Conservation (phyloP, 495 filamentous ascomycete species). For the Daldinia bambusicola region DNA sequence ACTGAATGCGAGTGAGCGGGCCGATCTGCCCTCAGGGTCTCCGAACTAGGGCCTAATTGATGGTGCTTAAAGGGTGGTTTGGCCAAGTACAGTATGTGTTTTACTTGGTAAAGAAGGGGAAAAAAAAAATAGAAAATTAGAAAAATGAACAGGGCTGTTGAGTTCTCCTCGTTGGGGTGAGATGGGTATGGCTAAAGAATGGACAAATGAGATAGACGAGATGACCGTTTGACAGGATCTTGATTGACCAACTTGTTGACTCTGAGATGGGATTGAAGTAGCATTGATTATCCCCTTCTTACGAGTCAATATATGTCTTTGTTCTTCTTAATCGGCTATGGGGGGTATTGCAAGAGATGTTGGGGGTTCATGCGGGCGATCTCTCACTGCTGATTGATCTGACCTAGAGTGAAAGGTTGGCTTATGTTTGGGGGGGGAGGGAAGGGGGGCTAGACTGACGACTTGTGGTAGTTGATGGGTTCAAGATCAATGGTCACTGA, state of each 20-base stretch:
- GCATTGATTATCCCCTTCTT: conserved; percentile 30
- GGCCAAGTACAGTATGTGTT: conserved; percentile 14
- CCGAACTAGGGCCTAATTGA: conserved; percentile 36
- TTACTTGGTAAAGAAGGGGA: conserved; percentile 15
- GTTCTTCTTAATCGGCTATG: conserved; percentile 17
- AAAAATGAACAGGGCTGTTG: conserved; percentile 9
- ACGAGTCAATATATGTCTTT: conserved; percentile 15
- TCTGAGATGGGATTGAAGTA: conserved; percentile 10
- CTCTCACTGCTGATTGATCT: not conserved
- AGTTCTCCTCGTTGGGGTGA: conserved; percentile 10
- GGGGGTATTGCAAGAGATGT: conserved; percentile 26
- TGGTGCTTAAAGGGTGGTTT: not conserved
- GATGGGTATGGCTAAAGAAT: conserved; percentile 36
- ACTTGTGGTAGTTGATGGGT: conserved; percentile 32
- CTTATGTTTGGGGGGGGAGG: not conserved
- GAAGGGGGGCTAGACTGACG: not conserved
- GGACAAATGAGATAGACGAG: conserved; percentile 28
- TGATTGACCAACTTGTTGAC: conserved; percentile 15
- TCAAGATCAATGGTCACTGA: conserved; percentile 52
- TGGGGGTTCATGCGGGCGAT: conserved; percentile 22
- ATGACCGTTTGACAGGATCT: conserved; percentile 11
- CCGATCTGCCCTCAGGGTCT: conserved; percentile 32
- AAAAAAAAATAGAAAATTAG: not conserved
- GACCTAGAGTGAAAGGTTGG: not conserved
- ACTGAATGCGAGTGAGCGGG: conserved; percentile 26